Evolutionary conservation across 306 rosid genomes (phyloP).

Genomic region (Citrullus colocynthis): DNA sequence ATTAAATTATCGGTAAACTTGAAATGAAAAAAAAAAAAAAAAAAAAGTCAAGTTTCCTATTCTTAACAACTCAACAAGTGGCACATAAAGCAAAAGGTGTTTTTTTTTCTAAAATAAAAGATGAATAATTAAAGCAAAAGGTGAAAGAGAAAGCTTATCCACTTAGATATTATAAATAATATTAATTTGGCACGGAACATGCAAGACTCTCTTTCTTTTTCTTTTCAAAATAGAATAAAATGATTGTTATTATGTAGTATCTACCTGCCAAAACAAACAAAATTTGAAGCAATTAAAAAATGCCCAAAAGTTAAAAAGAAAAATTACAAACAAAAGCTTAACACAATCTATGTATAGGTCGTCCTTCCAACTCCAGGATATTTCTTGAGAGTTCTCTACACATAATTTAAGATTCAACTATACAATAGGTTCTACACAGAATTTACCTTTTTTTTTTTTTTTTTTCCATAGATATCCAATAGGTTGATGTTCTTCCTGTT

Average conservation of each 20-base stretch:
- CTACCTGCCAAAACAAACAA: neutral
- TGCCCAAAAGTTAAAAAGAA: neutral
- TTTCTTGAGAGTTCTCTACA: neutral
- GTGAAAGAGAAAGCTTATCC: neutral
- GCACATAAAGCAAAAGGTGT: neutral
- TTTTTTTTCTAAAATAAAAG: no score
- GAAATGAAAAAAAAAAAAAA: no score
- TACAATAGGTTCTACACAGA: neutral
- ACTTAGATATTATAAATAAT: neutral
- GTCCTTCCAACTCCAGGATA: neutral
- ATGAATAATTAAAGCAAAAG: neutral
- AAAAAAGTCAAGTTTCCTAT: no score
- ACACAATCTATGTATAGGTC: neutral
- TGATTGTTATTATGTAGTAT: neutral
- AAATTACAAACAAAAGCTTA: neutral
- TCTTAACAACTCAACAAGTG: neutral
- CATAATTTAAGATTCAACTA: neutral
- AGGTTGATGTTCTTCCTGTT: neutral
- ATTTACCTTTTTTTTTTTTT: neutral
- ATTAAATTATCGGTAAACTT: no score
- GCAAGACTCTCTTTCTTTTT: neutral
- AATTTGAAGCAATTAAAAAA: neutral
- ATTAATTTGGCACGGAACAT: neutral
- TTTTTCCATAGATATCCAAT: neutral
- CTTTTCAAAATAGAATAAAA: no score